phyloP scores from a whole-genome alignment of 2,329 filamentous ascomycete genomes.

The Fusarium oxysporum region DNA sequence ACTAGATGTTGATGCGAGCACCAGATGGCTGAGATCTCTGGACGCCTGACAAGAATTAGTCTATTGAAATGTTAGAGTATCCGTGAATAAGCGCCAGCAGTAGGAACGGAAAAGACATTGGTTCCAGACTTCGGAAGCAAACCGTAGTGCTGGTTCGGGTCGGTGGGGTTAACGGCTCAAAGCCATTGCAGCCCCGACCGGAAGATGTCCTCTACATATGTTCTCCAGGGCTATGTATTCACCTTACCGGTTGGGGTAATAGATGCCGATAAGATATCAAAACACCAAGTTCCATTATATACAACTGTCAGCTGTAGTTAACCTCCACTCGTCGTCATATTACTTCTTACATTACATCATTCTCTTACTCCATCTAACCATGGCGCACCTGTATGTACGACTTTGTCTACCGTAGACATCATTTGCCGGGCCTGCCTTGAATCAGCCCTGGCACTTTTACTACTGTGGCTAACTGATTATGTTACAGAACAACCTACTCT shows the following conservation, averaged over 20 bases:
- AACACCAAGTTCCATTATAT: neutral
- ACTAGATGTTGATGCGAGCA: no score
- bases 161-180: neutral
- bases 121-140: neutral
- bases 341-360: neutral
- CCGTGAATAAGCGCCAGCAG: no score
- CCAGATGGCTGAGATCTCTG: neutral
- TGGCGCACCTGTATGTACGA: neutral
- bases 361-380: neutral
- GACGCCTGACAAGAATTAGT: no score
- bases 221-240: neutral
- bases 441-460: neutral
- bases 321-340: neutral
- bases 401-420: accelerated
- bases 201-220: neutral
- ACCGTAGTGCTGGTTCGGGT: neutral
- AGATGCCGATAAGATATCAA: neutral
- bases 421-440: neutral
- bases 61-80: neutral
- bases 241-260: accelerated
- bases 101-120: neutral
- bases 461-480: neutral
- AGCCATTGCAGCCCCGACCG: neutral
- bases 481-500: neutral
- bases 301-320: neutral